Base-by-base conservation (phyloP, 495 filamentous ascomycete genomes). In the Aspergillus sparsus region DNA sequence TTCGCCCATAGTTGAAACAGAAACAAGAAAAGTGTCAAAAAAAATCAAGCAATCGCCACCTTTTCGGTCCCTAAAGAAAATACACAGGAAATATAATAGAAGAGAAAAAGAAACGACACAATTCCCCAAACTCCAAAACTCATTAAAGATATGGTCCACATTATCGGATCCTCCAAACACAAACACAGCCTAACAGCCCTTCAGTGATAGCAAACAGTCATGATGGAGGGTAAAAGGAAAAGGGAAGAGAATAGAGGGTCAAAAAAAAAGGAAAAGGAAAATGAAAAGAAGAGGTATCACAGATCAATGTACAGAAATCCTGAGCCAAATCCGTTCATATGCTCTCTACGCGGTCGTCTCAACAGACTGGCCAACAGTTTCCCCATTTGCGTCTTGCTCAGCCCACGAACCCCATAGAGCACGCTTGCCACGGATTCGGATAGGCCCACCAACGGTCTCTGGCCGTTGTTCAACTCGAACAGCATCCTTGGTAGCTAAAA, bases 371-470 rank as follows among this genome's bases (percentile, higher is more conserved):
- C 62, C 68, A 47, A 75, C 76, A 47, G 83, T 75, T 64, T 84
- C 82, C 37, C 80, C 83, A 45, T 76, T 87, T 51, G 89, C 88
- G 66, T 88, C 88, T 56, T 86, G 85, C 77, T 97, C 94, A 3
- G 94, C 95, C 94, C 95, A 98, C 21, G 86, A 84, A 32, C 93
- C 94, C 93, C 94, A 98, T 31, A 98, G 82, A 16, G 89, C 92
- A 63, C 91, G 84, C 82, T 97, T 97, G 58, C 87, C 89, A 52
- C 89, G 82, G 49, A 98, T 88, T 42, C 87, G 77, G 63, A 98
- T 89, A 8, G 85, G 83, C 5, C 84, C 88, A 46, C 91, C 92
- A 41, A 96, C 83, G 35, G 81, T 74, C 13, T 84, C 83, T 49
- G 85, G 80, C n/a, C 80, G 78, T 75, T 98, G 94, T 68, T 97